A percentile compares a stretch with the other conserved stretches of the same genome.
Conservation (phyloP, 2,329 filamentous ascomycete species). For the Chrysosporium queenslandicum region DNA sequence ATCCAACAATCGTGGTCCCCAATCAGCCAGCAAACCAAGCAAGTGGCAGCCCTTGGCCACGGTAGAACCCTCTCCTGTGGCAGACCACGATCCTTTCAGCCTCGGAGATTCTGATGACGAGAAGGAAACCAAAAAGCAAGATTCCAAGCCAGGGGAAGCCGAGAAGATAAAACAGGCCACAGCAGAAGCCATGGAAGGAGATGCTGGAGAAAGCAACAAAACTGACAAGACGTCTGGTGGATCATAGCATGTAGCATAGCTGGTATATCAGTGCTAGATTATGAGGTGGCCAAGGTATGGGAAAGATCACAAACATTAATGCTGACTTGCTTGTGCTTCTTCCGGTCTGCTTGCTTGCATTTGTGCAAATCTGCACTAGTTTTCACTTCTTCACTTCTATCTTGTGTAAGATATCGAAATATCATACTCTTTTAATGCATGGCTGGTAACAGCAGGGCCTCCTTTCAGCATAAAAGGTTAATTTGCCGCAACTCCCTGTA, state of each 20-base stretch:
- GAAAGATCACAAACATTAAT: no score
- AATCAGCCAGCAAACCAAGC: constrained; percentile 57
- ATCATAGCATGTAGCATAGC: constrained; percentile 12
- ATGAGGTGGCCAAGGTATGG: background rate
- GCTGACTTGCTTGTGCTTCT: background rate
- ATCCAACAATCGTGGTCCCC: constrained; percentile 45
- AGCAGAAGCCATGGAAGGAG: constrained; percentile 38
- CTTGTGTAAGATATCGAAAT: background rate
- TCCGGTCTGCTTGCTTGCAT: background rate
- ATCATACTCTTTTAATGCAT: background rate
- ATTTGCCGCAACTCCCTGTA: no score
- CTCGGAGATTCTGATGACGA: constrained; percentile 94
- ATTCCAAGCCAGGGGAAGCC: constrained; percentile 44
- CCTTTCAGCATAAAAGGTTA: no score
- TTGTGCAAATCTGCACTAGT: background rate
- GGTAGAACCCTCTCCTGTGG: constrained; percentile 73
- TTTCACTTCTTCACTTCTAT: background rate
- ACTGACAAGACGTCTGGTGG: constrained; percentile 21
- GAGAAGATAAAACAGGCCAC: constrained; percentile 58
- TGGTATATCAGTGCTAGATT: background rate
- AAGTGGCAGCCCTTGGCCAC: constrained; percentile 95
- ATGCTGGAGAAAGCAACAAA: constrained; percentile 21
- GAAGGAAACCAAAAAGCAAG: constrained; percentile 62
- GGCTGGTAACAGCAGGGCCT: background rate
- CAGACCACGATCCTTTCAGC: constrained; percentile 91